A percentile compares a stretch with the other conserved stretches of the same genome.
phyloP scores from a whole-genome alignment of 768 basidiomycete genomes.

The Mrakia frigida region DNA sequence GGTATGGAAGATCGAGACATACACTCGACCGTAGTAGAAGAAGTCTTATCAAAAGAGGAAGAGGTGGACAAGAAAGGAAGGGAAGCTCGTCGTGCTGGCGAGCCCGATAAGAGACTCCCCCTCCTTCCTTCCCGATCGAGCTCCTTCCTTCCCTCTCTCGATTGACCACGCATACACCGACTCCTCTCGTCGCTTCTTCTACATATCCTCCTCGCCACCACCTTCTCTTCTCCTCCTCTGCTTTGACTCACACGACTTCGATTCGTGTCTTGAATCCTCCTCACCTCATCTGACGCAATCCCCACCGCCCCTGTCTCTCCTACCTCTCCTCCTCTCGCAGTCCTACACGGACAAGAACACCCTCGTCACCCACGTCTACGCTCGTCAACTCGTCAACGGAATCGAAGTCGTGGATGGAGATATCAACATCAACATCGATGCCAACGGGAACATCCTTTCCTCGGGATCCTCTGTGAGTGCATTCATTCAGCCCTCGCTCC shows the following conservation, averaged over 20 bases:
- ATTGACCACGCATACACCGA: background rate
- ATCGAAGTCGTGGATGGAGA: constrained; percentile 85
- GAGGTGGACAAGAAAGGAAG: background rate
- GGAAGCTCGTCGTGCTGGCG: background rate
- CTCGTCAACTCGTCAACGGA: constrained; percentile 75
- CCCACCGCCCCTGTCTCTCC: background rate
- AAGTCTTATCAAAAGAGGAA: background rate
- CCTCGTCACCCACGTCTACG: constrained; percentile 83
- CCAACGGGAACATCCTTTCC: constrained; percentile 73
- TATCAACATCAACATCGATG: constrained; percentile 81
- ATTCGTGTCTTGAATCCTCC: background rate
- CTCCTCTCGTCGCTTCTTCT: background rate
- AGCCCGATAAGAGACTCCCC: constrained; percentile 33
- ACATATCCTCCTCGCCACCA: background rate
- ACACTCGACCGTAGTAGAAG: background rate
- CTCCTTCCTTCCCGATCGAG: constrained; percentile 43
- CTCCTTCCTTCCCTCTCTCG: background rate
- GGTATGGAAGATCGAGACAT: background rate
- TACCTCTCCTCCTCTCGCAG: constrained; percentile 32
- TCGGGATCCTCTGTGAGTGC: constrained; percentile 63
- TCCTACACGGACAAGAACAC: constrained; percentile 75
- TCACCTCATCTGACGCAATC: constrained; percentile 26
- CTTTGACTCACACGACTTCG: background rate
- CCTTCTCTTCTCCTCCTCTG: background rate
- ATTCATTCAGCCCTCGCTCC: background rate